Base-by-base conservation (phyloP, 306 rosid species). In the Trichosanthes cucumerina region DNA sequence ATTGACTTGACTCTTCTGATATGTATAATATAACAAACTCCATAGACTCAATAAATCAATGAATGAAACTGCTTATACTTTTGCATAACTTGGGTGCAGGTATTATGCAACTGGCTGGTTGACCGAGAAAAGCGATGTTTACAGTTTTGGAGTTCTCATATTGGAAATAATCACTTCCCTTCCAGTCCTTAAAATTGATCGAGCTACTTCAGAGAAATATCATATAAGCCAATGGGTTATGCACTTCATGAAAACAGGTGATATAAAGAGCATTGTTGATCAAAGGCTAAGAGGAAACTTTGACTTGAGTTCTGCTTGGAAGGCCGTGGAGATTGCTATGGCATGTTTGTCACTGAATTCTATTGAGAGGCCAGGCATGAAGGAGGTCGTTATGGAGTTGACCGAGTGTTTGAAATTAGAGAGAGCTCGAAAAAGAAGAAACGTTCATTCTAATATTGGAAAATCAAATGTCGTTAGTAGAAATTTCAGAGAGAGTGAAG, bases 301-400 rank as follows among this genome's bases (percentile, higher is more conserved):
- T 14, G 60, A 82, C 28, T 19, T 26, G 21, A 82, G 24, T 52
- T 82, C 85, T 69, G 82, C 85, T 46, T 82, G 82, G 85, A 82
- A 70, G 60, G 82, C 82, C 16, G 82, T 82, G 39, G 85, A 82
- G 50, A 72, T 78, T 16, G 85, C 79, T 13, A 82, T 59, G 16
- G 26, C 65, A 38, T 82, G 85, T 43, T 52, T 75, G 23, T 26
- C 53, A 4, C 28, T 16, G 2, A n/a, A 26, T 33, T 75, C 83
- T 10, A 16, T 5, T 19, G 49, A 21, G 16, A 74, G 86, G 66
- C 80, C 85, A 24, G 33, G 21, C 26, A 79, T 79, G 82, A 83
- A 12, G 9, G 49, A 64, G 7, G 78, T 79, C 12, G 82, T 79
- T 36, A 13, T 33, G 23, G 86, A 79, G 53, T 41, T 79, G 77